Evolutionary conservation across 2,329 filamentous ascomycete species (phyloP), one percentile per base, ranked within the genome.

Genomic region (Xylaria sp.): DNA sequence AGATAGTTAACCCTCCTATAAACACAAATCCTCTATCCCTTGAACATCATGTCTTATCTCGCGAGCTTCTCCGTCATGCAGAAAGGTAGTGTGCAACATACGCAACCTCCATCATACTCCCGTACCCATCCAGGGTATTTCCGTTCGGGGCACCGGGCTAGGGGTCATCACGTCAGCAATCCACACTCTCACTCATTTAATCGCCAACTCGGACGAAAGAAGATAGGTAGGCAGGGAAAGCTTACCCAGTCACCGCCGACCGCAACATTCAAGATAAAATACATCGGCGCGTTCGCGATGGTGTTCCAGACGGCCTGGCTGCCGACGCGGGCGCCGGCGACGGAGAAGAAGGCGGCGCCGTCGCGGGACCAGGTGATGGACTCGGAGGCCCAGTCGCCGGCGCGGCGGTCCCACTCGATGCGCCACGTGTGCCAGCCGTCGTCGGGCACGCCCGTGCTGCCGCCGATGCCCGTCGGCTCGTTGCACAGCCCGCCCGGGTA

Each of bases 91-190:
- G 65, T 16, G 77, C 78, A 16, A 82, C 77, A 54, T 82, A 82
- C 42, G 71, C 74, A 20, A 81, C 72, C 65, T 83, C 80, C 74
- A 83, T 77, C 69, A 78, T 76, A 63, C 70, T 76, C 39, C 74
- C 77, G 17, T 65, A 76, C 22, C 78, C 74, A 45, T 75, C 78
- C 1, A 61, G 54, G 2, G 81, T 84, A n/a, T 65, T 61, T 3
- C 49, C 62, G 57, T 79, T 79, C 2, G 82, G 81, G 13, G 68
- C 21, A 2, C 81, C 81, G 40, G 80, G 80, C 79, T 80, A 57
- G 39, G 39, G 1, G 20, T 46, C 8, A 34, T 7, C 34, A 8
- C 22, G 44, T 60, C 49, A 60, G 51, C 26, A 20, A 37, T 11
- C n/a, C 11, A 16, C 20, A 43, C 22, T 13, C 22, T 53, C 24